These are phyloP conservation scores for Darksidea phi DNA, from an alignment of 495 filamentous ascomycete species.

Conservation along the genomic window DNA sequence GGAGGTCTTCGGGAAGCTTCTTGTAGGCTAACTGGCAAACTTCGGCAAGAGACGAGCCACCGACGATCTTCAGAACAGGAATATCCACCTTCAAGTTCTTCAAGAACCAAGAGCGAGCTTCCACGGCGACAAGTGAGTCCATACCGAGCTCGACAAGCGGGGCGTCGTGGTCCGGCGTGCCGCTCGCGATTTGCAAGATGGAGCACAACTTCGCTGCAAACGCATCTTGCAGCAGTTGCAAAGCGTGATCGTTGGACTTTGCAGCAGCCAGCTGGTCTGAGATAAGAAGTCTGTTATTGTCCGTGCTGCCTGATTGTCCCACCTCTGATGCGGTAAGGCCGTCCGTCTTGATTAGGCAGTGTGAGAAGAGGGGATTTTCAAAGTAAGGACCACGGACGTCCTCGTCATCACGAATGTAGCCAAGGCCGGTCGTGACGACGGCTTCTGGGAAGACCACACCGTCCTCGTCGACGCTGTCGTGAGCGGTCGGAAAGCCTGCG, in stretches of 20 bases:
- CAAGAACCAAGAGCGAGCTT: constrained; percentile 63
- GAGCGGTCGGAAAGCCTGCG: constrained; percentile 44
- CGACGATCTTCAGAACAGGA: constrained; percentile 26
- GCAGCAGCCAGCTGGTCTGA: background rate
- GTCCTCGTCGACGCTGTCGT: too few species aligned
- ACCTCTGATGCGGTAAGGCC: background rate
- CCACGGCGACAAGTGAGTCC: constrained; percentile 65
- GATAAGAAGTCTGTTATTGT: background rate
- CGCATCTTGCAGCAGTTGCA: background rate
- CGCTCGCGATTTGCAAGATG: background rate
- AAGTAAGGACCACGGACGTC: constrained; percentile 24
- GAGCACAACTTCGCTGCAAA: constrained; percentile 1
- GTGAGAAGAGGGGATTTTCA: constrained; percentile 7
- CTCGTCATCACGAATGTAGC: constrained; percentile 8
- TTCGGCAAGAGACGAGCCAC: constrained; percentile 16
- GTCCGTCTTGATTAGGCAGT: constrained; percentile 1
- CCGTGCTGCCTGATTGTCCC: background rate
- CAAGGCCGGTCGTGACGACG: constrained; percentile 33
- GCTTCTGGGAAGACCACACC: constrained; percentile 25
- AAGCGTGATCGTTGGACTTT: background rate
- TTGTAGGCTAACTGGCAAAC: constrained; percentile 9
- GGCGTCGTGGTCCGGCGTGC: background rate
- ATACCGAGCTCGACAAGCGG: constrained; percentile 45
- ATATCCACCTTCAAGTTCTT: constrained; percentile 54
- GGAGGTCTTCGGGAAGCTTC: constrained; percentile 4